phyloP scores from a whole-genome alignment of 2,329 filamentous ascomycete species.

The Fusarium scirpi region DNA sequence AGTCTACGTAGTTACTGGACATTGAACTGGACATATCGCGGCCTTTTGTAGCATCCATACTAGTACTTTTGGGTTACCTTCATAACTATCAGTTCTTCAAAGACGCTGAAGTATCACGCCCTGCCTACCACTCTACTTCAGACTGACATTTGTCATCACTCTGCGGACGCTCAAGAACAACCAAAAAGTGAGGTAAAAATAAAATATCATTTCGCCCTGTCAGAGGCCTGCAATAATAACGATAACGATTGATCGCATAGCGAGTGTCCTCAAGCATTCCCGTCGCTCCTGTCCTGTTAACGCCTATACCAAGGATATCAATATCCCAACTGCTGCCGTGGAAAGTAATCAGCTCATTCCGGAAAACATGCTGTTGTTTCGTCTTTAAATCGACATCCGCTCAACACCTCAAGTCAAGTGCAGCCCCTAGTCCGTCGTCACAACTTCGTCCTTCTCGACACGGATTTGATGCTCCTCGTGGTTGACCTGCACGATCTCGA shows the following conservation, averaged over 20 bases:
- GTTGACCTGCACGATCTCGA: constrained; percentile 75
- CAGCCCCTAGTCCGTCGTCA: constrained; percentile 57
- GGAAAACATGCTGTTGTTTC: constrained; percentile 26
- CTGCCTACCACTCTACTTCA: not conserved
- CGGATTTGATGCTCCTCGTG: constrained; percentile 60
- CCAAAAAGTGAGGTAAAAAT: not conserved
- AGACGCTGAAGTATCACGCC: not conserved
- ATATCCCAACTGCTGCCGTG: constrained; percentile 18
- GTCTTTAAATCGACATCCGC: constrained; percentile 16
- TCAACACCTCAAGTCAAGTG: not conserved
- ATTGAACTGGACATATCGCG: not conserved
- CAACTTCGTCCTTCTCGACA: constrained; percentile 82
- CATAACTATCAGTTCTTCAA: not conserved
- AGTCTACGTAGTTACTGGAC: not conserved
- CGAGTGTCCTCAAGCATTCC: constrained; percentile 32
- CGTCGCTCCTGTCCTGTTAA: constrained; percentile 38
- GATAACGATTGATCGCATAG: constrained; percentile 17
- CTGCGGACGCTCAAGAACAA: not conserved
- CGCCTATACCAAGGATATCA: constrained; percentile 35
- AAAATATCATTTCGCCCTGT: not conserved
- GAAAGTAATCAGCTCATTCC: constrained; percentile 17
- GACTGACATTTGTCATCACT: not conserved
- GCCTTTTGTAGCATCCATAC: not conserved
- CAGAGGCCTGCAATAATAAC: constrained; percentile 10
- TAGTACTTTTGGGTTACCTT: not conserved